A percentile compares a stretch with the other conserved stretches of the same genome.
Evolutionary conservation across 2,329 filamentous ascomycete genomes (phyloP).

Genomic region (Calonectria hawksworthii): DNA sequence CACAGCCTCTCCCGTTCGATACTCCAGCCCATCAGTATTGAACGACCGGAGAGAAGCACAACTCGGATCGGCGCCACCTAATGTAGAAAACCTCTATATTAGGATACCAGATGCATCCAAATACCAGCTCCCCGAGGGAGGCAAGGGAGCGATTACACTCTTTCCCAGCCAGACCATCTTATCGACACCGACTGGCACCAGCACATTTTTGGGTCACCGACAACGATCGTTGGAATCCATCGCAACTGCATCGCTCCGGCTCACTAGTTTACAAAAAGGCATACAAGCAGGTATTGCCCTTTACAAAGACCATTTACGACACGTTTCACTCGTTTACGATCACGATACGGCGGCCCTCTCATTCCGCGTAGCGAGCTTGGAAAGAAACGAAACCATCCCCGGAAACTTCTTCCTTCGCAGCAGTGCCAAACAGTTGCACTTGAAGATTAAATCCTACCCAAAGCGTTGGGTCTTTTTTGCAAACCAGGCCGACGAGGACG

Average conservation of each 20-base stretch:
- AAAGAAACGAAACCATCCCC: not conserved
- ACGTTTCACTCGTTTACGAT: conserved; percentile 22
- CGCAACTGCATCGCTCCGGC: conserved; percentile 18
- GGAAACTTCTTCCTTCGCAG: not conserved
- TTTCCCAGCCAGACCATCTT: conserved; percentile 4
- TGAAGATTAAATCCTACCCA: conserved; percentile 14
- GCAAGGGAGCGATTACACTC: not conserved
- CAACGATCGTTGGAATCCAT: conserved; percentile 25
- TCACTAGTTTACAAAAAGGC: not conserved
- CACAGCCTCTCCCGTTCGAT: not conserved
- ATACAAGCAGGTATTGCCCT: conserved; percentile 21
- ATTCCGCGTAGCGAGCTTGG: not conserved
- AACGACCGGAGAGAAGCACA: not conserved
- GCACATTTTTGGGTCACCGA: conserved; percentile 21
- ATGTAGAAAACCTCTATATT: conserved; percentile 21
- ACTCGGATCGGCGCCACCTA: not conserved
- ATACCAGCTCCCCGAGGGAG: conserved; percentile 3
- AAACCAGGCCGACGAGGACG: not conserved
- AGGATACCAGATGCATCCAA: conserved; percentile 23
- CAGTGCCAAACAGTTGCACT: not conserved
- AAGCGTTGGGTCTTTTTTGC: conserved; percentile 23
- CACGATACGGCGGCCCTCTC: not conserved
- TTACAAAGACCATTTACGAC: conserved; percentile 29
- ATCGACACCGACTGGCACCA: conserved; percentile 19
- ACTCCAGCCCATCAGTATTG: not conserved